Percentiles rank a stretch among this genome's conserved stretches.
phyloP scores from a whole-genome alignment of 2,329 filamentous ascomycete species.

The Neopestalotiopsis clavispora region DNA sequence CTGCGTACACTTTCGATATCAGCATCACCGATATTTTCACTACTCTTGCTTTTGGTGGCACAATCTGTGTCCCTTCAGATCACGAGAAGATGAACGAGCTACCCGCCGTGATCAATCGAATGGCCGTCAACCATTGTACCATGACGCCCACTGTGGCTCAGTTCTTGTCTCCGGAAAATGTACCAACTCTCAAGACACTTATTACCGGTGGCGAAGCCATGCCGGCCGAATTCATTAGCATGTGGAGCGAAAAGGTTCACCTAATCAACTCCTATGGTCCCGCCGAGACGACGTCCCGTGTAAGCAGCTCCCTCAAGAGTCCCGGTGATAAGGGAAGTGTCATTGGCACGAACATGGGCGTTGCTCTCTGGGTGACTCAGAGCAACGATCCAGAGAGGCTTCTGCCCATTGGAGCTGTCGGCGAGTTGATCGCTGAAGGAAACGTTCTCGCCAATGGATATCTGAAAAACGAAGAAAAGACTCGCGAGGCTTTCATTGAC shows the following conservation, averaged over 20 bases:
- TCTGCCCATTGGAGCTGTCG: conserved; percentile 21
- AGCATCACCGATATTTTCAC: conserved; percentile 12
- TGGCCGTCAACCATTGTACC: not conserved
- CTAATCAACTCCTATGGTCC: conserved; percentile 16
- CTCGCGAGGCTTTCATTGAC: conserved; percentile 27
- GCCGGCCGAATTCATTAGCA: not conserved
- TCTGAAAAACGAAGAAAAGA: conserved; percentile 29
- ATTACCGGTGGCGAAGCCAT: conserved; percentile 9
- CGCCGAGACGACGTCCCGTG: conserved; percentile 1
- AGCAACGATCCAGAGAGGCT: conserved; percentile 18
- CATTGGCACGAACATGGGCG: conserved; percentile 13
- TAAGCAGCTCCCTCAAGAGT: not conserved
- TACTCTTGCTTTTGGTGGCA: conserved; percentile 4
- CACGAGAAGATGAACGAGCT: conserved; percentile 7
- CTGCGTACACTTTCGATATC: conserved; percentile 8
- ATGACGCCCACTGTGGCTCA: conserved; percentile 9
- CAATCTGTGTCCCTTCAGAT: conserved; percentile 8
- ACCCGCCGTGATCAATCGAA: not conserved
- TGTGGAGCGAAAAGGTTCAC: conserved; percentile 11
- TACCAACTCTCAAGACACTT: conserved; percentile 7
- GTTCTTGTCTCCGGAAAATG: conserved; percentile 3
- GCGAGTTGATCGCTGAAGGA: conserved; percentile 25
- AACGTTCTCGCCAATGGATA: conserved; percentile 34
- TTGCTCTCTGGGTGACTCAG: conserved; percentile 16
- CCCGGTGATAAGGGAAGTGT: not conserved